Conservation (phyloP, 345 rosid genomes). For the Syzygium aromaticum region DNA sequence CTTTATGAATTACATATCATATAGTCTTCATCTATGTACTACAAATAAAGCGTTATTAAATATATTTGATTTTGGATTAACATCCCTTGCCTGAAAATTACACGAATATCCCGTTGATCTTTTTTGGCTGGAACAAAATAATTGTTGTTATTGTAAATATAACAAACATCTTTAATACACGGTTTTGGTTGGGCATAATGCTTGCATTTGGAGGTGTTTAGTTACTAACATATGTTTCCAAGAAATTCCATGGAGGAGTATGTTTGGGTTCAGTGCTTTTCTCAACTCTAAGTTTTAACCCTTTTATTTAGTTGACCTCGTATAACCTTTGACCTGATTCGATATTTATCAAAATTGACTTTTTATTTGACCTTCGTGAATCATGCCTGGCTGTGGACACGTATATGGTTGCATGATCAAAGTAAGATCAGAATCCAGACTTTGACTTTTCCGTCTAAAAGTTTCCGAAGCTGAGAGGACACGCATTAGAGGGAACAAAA, state of each 20-base stretch:
- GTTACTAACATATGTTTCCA: neutral
- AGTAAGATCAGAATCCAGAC: neutral
- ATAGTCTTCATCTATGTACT: neutral
- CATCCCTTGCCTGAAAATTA: neutral
- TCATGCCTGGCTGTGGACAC: neutral
- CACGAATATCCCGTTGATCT: neutral
- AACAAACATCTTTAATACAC: neutral
- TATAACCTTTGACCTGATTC: neutral
- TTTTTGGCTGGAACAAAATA: neutral
- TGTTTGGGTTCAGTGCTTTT: neutral
- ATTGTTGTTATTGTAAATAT: neutral
- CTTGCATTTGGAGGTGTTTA: neutral
- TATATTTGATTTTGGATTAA: neutral
- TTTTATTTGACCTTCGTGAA: neutral
- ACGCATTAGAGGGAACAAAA: neutral
- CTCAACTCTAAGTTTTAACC: neutral
- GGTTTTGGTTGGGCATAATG: neutral
- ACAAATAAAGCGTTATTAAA: neutral
- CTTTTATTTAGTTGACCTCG: neutral
- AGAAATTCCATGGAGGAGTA: neutral
- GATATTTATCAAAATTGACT: neutral
- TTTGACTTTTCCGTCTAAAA: neutral
- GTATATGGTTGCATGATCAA: neutral
- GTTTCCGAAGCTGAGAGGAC: neutral
- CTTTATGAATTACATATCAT: neutral